Evolutionary conservation across 345 rosid genomes (phyloP).

Genomic region (Excoecaria agallocha): DNA sequence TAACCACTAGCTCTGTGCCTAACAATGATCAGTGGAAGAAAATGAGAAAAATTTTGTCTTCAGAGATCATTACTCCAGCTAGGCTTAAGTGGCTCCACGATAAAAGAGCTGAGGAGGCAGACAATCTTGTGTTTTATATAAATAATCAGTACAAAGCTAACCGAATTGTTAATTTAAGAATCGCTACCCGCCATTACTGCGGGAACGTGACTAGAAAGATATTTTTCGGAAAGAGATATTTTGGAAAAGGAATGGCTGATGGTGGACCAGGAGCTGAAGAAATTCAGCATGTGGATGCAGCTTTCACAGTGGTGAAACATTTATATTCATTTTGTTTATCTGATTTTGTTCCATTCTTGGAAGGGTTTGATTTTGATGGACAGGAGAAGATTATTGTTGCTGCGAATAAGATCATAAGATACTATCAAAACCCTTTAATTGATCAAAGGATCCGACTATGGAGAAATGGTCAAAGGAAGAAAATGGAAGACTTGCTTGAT

Average conservation of each 20-base stretch:
- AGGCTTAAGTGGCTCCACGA: conserved; percentile 37
- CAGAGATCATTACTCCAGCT: conserved; percentile 36
- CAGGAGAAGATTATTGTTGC: conserved; percentile 39
- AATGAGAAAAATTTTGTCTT: conserved; percentile 39
- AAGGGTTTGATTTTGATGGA: conserved; percentile 50
- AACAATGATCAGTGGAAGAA: conserved; percentile 49
- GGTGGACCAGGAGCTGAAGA: conserved; percentile 50
- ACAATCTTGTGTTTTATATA: conserved; percentile 25
- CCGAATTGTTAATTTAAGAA: conserved; percentile 30
- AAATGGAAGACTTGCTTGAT: conserved; percentile 45
- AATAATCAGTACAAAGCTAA: conserved; percentile 1
- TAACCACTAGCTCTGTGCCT: conserved; percentile 26
- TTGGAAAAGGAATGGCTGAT: conserved; percentile 32
- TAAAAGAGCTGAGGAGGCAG: conserved; percentile 44
- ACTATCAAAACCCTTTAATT: conserved; percentile 50
- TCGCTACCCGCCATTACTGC: conserved; percentile 34
- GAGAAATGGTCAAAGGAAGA: conserved; percentile 20
- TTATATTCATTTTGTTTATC: conserved; percentile 44
- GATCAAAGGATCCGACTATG: conserved; percentile 41
- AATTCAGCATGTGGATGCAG: conserved; percentile 42
- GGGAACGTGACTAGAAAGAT: conserved; percentile 45
- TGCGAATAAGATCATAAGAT: conserved; percentile 24
- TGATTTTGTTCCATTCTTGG: conserved; percentile 46
- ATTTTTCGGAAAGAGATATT: conserved; percentile 39
- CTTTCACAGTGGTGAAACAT: conserved; percentile 36